Evolutionary conservation across 208 protist species (phyloP).

Genomic region (Vickermania spadyakhi): DNA sequence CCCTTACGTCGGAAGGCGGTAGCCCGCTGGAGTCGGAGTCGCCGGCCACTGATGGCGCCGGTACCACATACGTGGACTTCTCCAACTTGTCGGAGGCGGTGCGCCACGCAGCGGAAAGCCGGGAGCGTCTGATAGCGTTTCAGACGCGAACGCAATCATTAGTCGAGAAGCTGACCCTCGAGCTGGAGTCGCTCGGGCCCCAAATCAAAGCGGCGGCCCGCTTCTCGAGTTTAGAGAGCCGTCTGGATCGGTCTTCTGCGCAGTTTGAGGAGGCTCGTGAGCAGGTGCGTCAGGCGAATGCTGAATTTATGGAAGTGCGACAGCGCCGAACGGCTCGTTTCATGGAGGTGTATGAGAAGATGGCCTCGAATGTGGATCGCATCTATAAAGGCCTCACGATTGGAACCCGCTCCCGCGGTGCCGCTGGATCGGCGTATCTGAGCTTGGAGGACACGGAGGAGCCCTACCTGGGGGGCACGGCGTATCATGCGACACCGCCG

Average conservation of each 20-base stretch:
- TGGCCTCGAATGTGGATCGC: conserved; percentile 79
- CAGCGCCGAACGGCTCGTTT: conserved; percentile 86
- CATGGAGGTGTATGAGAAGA: conserved; percentile 89
- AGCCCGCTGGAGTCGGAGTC: conserved; percentile 7
- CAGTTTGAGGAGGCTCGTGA: conserved; percentile 73
- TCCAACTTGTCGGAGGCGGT: conserved; percentile 35
- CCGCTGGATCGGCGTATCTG: conserved; percentile 92
- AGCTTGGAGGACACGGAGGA: conserved; percentile 93
- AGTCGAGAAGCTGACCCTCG: conserved; percentile 34
- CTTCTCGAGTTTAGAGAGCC: conserved; percentile 50
- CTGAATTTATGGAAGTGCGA: conserved; percentile 82
- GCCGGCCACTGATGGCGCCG: conserved; percentile 8
- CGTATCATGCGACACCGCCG: conserved; percentile 96
- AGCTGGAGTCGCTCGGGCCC: conserved; percentile 78
- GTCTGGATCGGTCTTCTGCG: conserved; percentile 58
- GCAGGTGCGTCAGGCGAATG: conserved; percentile 49
- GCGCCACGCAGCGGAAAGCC: conserved; percentile 28
- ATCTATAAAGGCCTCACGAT: conserved; percentile 96
- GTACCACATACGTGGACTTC: conserved; percentile 65
- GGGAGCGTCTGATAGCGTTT: conserved; percentile 37
- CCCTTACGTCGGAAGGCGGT: conserved; percentile 15
- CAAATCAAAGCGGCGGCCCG: conserved; percentile 72
- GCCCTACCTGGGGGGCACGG: conserved; percentile 95
- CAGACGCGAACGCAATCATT: conserved; percentile 45
- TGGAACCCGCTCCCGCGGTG: conserved; percentile 47